A percentile compares a stretch with the other conserved stretches of the same genome.
Evolutionary conservation across 2,329 filamentous ascomycete species (phyloP).

Genomic region (Cladosporium sp.): DNA sequence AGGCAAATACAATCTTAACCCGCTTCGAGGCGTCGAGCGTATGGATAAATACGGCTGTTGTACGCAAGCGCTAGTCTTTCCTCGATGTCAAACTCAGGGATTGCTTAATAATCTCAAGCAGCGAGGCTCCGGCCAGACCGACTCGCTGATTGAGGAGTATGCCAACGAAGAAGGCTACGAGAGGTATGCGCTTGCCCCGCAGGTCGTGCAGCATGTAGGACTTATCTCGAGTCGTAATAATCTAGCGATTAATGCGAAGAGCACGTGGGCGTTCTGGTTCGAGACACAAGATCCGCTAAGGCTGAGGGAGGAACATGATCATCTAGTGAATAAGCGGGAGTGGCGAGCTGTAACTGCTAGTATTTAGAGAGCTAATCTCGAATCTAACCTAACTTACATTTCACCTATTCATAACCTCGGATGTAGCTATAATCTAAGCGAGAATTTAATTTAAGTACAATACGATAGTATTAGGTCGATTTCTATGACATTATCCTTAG

Average conservation of each 20-base stretch:
- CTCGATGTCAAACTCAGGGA: slow-evolving; percentile 21
- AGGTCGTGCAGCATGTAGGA: slow-evolving; percentile 27
- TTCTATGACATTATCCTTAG: no score
- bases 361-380: background rate
- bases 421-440: no score
- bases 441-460: no score
- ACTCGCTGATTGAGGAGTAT: slow-evolving; percentile 26
- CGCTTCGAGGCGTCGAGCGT: slow-evolving; percentile 18
- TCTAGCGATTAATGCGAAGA: slow-evolving; percentile 21
- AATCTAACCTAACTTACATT: no score
- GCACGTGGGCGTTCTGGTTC: slow-evolving; percentile 24
- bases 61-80: slow-evolving; percentile 38
- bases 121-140: slow-evolving; percentile 25
- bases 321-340: background rate
- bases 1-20: slow-evolving; percentile 23
- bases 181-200: slow-evolving; percentile 23
- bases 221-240: slow-evolving; percentile 21
- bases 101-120: slow-evolving; percentile 22
- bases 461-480: no score
- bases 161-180: slow-evolving; percentile 17
- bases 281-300: slow-evolving; percentile 16
- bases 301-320: slow-evolving; percentile 15
- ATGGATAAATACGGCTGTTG: slow-evolving; percentile 35
- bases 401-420: no score
- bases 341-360: background rate